phyloP scores from a whole-genome alignment of 1,284 basidiomycete species.

The Moesziomyces antarcticus region DNA sequence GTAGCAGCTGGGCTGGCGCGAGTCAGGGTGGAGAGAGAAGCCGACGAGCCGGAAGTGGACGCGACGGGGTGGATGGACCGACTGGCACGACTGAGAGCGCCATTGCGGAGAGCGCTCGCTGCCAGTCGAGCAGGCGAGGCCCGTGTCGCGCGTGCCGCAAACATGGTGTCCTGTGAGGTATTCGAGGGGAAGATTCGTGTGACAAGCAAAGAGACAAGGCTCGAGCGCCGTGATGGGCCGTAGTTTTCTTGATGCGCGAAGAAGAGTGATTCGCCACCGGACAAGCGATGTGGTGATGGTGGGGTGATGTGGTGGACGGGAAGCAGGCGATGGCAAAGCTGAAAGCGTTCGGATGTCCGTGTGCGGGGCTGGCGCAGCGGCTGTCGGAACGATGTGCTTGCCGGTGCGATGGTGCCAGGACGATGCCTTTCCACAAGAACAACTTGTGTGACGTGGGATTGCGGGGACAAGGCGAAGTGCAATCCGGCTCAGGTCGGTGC shows the following conservation, averaged over 20 bases:
- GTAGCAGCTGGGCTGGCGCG: constrained; percentile 22
- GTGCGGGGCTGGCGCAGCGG: no score
- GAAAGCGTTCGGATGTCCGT: no score
- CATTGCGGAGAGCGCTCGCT: constrained; percentile 19
- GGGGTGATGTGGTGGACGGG: no score
- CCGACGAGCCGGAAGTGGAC: constrained; percentile 14
- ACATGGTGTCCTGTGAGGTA: constrained; percentile 18
- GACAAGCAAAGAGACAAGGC: not conserved
- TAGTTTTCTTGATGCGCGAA: not conserved
- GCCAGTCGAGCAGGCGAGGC: constrained; percentile 42
- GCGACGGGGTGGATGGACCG: constrained; percentile 27
- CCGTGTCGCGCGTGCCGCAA: constrained; percentile 32
- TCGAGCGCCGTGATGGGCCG: not conserved
- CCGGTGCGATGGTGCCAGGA: no score
- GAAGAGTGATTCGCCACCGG: not conserved
- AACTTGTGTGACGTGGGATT: no score
- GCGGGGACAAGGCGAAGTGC: no score
- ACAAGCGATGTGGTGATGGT: no score
- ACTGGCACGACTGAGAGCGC: constrained; percentile 12
- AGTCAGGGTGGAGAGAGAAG: constrained; percentile 23
- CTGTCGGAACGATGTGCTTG: no score
- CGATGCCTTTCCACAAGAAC: no score
- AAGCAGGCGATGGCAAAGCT: no score
- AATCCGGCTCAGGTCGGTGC: constrained; percentile 1
- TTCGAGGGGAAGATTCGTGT: not conserved